phyloP scores from a whole-genome alignment of 2,329 filamentous ascomycete species.

The Fusarium longipes region DNA sequence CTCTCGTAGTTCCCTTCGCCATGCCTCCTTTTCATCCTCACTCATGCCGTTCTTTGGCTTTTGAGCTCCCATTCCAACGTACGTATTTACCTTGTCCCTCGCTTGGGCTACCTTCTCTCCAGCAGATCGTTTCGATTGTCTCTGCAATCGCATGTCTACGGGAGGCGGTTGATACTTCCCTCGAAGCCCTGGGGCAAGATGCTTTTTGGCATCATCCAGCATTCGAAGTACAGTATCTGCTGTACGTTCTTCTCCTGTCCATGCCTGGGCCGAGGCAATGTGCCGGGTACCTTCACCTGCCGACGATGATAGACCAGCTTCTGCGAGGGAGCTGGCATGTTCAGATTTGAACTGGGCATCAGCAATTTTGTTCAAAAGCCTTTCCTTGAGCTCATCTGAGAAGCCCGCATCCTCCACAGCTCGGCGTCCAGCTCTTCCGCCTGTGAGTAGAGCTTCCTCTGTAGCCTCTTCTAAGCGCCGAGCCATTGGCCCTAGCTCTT shows the following conservation, averaged over 20 bases:
- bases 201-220: conserved; percentile 82
- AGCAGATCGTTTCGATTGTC: conserved; percentile 53
- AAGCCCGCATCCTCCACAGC: conserved; percentile 73
- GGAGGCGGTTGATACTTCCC: conserved; percentile 60
- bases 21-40: conserved; percentile 77
- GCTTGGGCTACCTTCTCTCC: conserved; percentile 65
- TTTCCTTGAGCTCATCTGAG: conserved; percentile 70
- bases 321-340: conserved; percentile 60
- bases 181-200: conserved; percentile 64
- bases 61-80: conserved; percentile 61
- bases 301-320: conserved; percentile 62
- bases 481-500: conserved; percentile 60
- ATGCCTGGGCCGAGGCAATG: conserved; percentile 74
- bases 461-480: conserved; percentile 71
- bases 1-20: conserved; percentile 80
- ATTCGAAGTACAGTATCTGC: conserved; percentile 86
- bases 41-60: conserved; percentile 65
- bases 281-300: conserved; percentile 76
- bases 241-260: conserved; percentile 80
- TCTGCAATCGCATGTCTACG: conserved; percentile 64
- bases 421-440: conserved; percentile 68
- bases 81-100: conserved; percentile 67
- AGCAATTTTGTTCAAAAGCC: conserved; percentile 67
- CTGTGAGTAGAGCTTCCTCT: conserved; percentile 69
- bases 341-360: conserved; percentile 65